Evolutionary conservation across 345 rosid genomes (phyloP).

Genomic region (Arabidopsis suecica): DNA sequence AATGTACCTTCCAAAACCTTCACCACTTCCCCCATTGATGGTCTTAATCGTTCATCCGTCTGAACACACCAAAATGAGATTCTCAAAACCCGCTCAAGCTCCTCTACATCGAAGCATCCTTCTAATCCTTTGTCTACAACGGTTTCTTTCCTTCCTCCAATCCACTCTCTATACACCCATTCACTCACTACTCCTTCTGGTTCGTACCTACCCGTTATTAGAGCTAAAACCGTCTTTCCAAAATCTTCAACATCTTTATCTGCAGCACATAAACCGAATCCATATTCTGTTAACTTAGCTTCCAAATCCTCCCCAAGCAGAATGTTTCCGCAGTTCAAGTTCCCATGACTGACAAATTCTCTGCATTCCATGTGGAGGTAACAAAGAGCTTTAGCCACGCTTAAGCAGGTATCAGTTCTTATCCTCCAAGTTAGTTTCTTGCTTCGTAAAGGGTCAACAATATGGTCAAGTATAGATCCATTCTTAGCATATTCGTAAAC

Average conservation of each 20-base stretch:
- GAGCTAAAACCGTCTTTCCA: constrained; percentile 58
- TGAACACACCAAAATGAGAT: constrained; percentile 86
- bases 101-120: constrained; percentile 49
- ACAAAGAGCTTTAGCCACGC: constrained; percentile 70
- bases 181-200: constrained; percentile 45
- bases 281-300: constrained; percentile 76
- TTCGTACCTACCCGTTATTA: constrained; percentile 58
- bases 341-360: constrained; percentile 80
- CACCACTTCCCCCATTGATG: constrained; percentile 80
- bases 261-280: constrained; percentile 58
- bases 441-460: constrained; percentile 59
- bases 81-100: constrained; percentile 70
- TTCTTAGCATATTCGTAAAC: constrained; percentile 69
- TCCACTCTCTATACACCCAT: constrained; percentile 67
- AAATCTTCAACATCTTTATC: constrained; percentile 75
- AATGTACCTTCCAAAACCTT: constrained; percentile 79
- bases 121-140: constrained; percentile 57
- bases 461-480: constrained; percentile 60
- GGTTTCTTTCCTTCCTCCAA: constrained; percentile 52
- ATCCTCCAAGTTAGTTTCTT: constrained; percentile 67
- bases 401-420: constrained; percentile 62
- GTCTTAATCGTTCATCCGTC: constrained; percentile 66
- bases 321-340: constrained; percentile 69
- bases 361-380: constrained; percentile 81
- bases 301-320: constrained; percentile 66